Evolutionary conservation across 1,139 yeast species (phyloP), one percentile per base, ranked within the genome.

Genomic region (Nakaseomyces kungkrabaensis): DNA sequence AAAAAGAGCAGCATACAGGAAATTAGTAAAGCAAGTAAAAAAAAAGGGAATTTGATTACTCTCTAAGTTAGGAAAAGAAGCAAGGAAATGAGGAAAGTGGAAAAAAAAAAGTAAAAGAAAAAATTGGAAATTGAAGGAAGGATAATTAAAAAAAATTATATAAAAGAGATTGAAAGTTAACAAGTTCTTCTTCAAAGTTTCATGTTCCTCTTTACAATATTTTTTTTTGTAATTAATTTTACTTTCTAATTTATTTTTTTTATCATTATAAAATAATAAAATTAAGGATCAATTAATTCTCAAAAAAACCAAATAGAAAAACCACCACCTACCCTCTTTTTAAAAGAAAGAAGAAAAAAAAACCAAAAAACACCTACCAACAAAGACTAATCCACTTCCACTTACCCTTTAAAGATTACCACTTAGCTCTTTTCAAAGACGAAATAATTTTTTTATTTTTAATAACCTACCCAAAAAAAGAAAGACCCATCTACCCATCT

Each of bases 341-440:
- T 37, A 38, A 24, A 24, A 17, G 31, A 38, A 38, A 38, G 31
- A 25, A 38, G 24, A 25, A 38, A 10, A 10, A 25, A 24, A 17
- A 17, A 27, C 8, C 4, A 38, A 25, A 38, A 38, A 17, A 13
- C 38, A 13, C 9, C 13, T n/a, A 13, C 40, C 9, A 13, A 37
- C n/a, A 22, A 17, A 37, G 13, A 37, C 40, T 6, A 37, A 37
- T 7, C 40, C 40, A 37, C 40, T 37, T 7, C 40, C 40, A 37
- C 40, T 37, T n/a, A 38, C 42, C 42, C 42, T 38, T 38, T 38
- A 38, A 38, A 38, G 42, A 38, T 25, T 38, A 38, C 42, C 42
- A 38, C 42, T 38, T 38, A 38, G 42, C 42, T 38, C 42, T 38
- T 38, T 38, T 38, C 42, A 38, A 38, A 38, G 42, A 38, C 42